Evolutionary conservation across 2,329 filamentous ascomycete genomes (phyloP), one percentile per base, ranked within the genome.

Genomic region (Fusarium buharicum): DNA sequence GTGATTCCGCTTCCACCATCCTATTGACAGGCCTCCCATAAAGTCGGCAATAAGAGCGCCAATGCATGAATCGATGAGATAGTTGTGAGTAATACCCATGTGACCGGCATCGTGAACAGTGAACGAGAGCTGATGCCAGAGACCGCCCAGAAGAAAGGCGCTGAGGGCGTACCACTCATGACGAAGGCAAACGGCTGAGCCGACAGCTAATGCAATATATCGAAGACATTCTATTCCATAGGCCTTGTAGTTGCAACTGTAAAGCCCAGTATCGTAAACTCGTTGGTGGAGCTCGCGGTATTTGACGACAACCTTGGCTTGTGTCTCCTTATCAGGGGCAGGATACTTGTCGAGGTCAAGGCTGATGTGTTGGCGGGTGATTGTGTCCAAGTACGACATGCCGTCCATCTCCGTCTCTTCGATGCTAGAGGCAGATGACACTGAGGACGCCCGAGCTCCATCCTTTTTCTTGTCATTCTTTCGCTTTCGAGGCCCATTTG

Each of bases 1-100:
- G 77, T 98, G 94, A 74, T 88, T 97, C 60, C 87, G 85, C 78
- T 98, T 98, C 94, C 95, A 99, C 95, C 95, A 99, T 39, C 94
- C 92, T 50, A 97, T 79, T 22, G 92, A 97, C 30, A 99, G 78
- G 0, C 95, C 95, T 33, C 95, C 95, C 17, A 95, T 79, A 69
- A 90, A 98, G 74, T 97, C 90, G 49, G 93, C 93, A 70, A 97
- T 90, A 64, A 96, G 78, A 72, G 98, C 97, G 44, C 92, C 94
- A 61, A 99, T 92, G 44, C 90, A 82, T 2, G 90, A 90, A 75
- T 99, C 95, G 33, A 87, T 77, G 45, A 90, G 88, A 74, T 94
- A 98, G 73, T 89, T 83, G 76, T 98, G 94, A 3, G 95, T 99
- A 69, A 99, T 97, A 66, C 92, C 95, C 90, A 97, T 96, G 76